These are phyloP conservation scores for Fusarium transvaalense DNA, from an alignment of 2,329 filamentous ascomycete species.

Conservation along the genomic window DNA sequence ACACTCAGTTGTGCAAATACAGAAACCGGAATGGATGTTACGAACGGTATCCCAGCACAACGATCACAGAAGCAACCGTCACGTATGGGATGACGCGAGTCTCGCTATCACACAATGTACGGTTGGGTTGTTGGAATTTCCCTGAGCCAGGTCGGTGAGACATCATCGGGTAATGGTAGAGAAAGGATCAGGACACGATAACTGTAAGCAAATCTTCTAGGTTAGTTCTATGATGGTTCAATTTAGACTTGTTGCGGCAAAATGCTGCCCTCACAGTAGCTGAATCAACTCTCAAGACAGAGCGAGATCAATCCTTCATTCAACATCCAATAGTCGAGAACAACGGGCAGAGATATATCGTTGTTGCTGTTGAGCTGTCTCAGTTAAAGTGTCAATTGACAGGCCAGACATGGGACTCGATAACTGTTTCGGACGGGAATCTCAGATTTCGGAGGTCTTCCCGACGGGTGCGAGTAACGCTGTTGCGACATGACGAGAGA, in stretches of 20 bases:
- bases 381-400: not conserved
- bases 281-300: too few species aligned
- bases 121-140: not conserved
- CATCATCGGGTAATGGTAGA: not conserved
- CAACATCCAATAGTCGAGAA: not conserved
- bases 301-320: not conserved
- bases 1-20: not conserved
- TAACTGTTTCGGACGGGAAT: conserved; percentile 38
- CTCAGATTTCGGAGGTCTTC: conserved; percentile 31
- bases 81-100: not conserved
- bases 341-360: not conserved
- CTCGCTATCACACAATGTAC: not conserved
- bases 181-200: too few species aligned
- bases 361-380: not conserved
- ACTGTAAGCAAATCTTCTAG: not conserved
- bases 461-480: conserved; percentile 18
- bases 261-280: too few species aligned
- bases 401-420: conserved; percentile 27
- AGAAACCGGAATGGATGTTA: not conserved
- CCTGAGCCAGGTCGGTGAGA: not conserved
- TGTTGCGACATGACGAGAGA: not conserved
- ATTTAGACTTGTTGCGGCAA: not conserved
- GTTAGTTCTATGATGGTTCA: not conserved
- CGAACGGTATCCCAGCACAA: too few species aligned
- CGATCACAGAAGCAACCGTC: not conserved